A percentile compares a stretch with the other conserved stretches of the same genome.
Conservation (phyloP, 371 early-diverging fungal genomes). For the Lichtheimia ramosa region DNA sequence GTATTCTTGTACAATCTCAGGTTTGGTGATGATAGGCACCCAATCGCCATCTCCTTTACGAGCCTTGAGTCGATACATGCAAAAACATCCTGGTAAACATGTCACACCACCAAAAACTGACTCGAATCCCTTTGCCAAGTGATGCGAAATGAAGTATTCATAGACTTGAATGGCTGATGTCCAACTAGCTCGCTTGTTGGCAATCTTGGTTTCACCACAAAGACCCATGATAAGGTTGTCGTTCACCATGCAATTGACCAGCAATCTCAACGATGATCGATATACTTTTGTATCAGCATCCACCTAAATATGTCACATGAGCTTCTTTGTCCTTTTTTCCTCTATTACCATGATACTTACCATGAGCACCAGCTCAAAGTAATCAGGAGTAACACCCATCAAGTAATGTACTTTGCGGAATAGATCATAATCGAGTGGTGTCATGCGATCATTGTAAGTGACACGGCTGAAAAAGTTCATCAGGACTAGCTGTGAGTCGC, state of each 20-base stretch:
- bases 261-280: slow-evolving; percentile 66
- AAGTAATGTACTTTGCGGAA: slow-evolving; percentile 76
- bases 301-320: slow-evolving; percentile 24
- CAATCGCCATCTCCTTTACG: slow-evolving; percentile 63
- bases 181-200: slow-evolving; percentile 84
- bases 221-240: slow-evolving; percentile 84
- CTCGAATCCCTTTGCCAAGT: slow-evolving; percentile 92
- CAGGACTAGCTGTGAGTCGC: slow-evolving; percentile 92
- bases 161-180: slow-evolving; percentile 94
- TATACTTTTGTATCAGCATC: slow-evolving; percentile 91
- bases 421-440: slow-evolving; percentile 85
- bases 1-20: slow-evolving; percentile 89
- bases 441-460: slow-evolving; percentile 80
- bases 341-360: slow-evolving; percentile 26
- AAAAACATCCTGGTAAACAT: slow-evolving; percentile 95
- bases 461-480: slow-evolving; percentile 91
- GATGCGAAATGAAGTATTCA: slow-evolving; percentile 96
- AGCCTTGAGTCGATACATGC: slow-evolving; percentile 86
- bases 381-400: slow-evolving; percentile 78
- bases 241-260: slow-evolving; percentile 78
- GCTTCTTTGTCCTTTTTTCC: neutral
- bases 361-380: slow-evolving; percentile 86
- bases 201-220: slow-evolving; percentile 87
- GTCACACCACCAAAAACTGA: slow-evolving; percentile 96
- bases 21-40: slow-evolving; percentile 80